phyloP scores from a whole-genome alignment of 768 basidiomycete genomes.

The Naganishia antarctica region DNA sequence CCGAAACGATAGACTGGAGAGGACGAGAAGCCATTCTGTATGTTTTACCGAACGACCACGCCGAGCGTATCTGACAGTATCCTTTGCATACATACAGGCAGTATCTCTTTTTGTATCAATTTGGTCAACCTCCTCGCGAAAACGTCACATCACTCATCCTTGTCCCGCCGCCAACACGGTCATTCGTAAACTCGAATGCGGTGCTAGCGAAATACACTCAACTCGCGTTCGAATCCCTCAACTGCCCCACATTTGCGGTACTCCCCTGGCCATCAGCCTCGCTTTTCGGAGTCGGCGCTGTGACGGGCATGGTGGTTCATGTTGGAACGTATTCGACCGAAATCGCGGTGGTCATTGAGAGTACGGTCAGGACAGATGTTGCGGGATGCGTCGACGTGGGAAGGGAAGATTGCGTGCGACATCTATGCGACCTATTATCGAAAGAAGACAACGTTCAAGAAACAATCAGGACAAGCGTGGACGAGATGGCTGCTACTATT shows the following conservation, averaged over 20 bases:
- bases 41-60: background rate
- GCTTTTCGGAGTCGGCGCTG: slow-evolving; percentile 40
- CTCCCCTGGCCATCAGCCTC: slow-evolving; percentile 40
- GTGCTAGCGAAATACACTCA: slow-evolving; percentile 40
- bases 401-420: slow-evolving; percentile 35
- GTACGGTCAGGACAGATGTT: slow-evolving; percentile 40
- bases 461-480: background rate
- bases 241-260: slow-evolving; percentile 40
- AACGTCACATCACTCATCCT: slow-evolving; percentile 43
- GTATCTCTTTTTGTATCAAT: slow-evolving; percentile 30
- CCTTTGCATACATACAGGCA: background rate
- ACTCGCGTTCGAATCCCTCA: slow-evolving; percentile 44
- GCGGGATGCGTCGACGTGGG: slow-evolving; percentile 37
- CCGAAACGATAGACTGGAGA: slow-evolving; percentile 22
- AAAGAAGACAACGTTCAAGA: slow-evolving; percentile 6
- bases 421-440: slow-evolving; percentile 33
- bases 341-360: slow-evolving; percentile 38
- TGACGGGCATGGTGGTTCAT: slow-evolving; percentile 42
- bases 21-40: slow-evolving; percentile 29
- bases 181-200: slow-evolving; percentile 34
- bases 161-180: slow-evolving; percentile 40
- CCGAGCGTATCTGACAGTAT: background rate
- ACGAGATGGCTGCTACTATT: background rate
- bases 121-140: slow-evolving; percentile 33
- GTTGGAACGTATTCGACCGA: slow-evolving; percentile 33